Evolutionary conservation across 768 basidiomycete species (phyloP).

Genomic region (Hygrocybe punicea): DNA sequence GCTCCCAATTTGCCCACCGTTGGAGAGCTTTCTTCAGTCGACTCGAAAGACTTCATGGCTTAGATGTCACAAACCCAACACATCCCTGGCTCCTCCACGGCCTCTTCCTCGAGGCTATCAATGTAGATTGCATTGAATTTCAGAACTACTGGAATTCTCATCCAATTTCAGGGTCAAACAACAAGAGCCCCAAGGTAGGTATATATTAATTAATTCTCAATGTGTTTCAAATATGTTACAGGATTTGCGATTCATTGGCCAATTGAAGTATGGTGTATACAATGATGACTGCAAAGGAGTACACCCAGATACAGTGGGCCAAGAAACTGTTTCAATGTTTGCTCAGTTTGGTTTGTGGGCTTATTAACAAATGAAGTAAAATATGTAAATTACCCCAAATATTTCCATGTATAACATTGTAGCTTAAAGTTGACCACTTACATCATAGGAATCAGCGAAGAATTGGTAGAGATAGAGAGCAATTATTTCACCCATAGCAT

Average conservation of each 20-base stretch:
- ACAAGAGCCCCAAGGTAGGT: conserved; percentile 21
- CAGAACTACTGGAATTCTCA: conserved; percentile 40
- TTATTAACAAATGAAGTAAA: no score
- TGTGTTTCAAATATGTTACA: neutral
- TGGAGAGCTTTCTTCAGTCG: conserved; percentile 44
- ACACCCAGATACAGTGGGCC: neutral
- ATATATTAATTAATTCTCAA: neutral
- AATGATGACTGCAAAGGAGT: neutral
- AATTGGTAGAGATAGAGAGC: no score
- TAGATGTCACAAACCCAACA: conserved; percentile 27
- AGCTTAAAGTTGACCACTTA: no score
- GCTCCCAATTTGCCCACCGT: conserved; percentile 33
- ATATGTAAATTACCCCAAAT: no score
- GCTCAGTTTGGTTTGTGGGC: no score
- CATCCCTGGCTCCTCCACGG: conserved; percentile 46
- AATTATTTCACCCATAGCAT: no score
- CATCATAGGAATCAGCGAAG: no score
- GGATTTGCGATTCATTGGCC: conserved; percentile 7
- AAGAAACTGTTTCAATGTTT: no score
- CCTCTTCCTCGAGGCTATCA: conserved; percentile 39
- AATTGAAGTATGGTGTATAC: conserved; percentile 5
- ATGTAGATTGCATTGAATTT: conserved; percentile 36
- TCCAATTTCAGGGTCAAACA: conserved; percentile 25
- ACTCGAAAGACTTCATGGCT: conserved; percentile 33
- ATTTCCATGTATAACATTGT: no score